Evolutionary conservation across 495 filamentous ascomycete genomes (phyloP).

Genomic region (Daldinia vernicosa): DNA sequence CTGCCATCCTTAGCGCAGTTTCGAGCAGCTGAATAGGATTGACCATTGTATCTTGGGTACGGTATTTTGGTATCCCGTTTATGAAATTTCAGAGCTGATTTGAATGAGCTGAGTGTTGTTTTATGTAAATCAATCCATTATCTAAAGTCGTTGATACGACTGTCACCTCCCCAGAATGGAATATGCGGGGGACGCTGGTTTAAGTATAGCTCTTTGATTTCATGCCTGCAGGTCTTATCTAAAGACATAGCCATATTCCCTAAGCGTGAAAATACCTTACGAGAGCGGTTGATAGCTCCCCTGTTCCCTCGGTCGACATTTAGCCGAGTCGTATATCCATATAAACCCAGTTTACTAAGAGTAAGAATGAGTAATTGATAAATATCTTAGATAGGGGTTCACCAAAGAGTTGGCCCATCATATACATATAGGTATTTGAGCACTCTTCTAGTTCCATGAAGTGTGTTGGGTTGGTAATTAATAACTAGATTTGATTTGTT

Average conservation of each 20-base stretch:
- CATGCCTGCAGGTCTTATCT: not conserved
- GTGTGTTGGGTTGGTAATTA: too few species aligned
- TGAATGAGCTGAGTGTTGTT: not conserved
- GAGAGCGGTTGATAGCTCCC: not conserved
- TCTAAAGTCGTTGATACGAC: not conserved
- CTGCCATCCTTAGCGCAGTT: not conserved
- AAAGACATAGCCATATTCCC: not conserved
- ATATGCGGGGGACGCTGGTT: not conserved
- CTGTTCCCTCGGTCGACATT: conserved; percentile 25
- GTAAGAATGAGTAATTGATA: too few species aligned
- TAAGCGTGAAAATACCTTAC: not conserved
- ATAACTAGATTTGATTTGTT: too few species aligned
- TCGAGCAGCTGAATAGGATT: not conserved
- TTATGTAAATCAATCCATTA: not conserved
- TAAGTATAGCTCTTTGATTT: not conserved
- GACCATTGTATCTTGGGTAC: not conserved
- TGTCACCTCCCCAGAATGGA: not conserved
- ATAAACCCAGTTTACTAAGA: too few species aligned
- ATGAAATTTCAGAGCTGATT: not conserved
- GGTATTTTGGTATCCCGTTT: not conserved
- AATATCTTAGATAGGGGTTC: too few species aligned
- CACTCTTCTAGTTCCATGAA: too few species aligned
- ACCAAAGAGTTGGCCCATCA: too few species aligned
- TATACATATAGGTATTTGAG: too few species aligned
- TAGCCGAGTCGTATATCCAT: conserved; percentile 9